Base-by-base conservation (phyloP, 202 grass and related monocot species). In the Setaria italica region DNA sequence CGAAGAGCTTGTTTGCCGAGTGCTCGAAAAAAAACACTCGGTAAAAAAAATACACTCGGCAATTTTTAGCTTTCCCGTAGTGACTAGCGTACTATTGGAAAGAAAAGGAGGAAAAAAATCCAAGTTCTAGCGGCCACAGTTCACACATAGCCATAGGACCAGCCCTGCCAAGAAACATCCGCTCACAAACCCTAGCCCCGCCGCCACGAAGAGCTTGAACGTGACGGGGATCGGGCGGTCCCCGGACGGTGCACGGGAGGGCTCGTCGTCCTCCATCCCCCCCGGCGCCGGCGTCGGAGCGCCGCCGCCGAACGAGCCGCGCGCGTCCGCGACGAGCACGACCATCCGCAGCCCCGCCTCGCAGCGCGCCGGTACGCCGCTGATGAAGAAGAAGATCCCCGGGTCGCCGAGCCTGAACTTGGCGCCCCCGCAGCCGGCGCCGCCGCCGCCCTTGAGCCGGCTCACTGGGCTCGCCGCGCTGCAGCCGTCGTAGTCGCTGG, bases 321-420 rank as follows among this genome's bases (percentile, higher is more conserved):
- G 66, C 67, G 9, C 41, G 37, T 29, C 56, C 7, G 1, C 56
- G 41, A 49, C 76, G 15, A 4, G 59, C 43, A 64, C 43, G 76
- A 33, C 76, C 59, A 65, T 34, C 21, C 76, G 59, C 43, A 65
- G 14, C 0, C 76, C 76, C 15, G 59, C 76, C 43, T 79, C 7
- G 59, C 76, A 65, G 59, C 43, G 76, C 58, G 29, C 58, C 59
- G 58, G 76, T 43, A 6, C 14, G 76, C 42, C 76, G 76, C 43
- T 12, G 25, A 79, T 79, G 76, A 79, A 79, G 76, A 49, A 79
- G 76, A 34, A 13, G 59, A 65, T 15, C 0, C 59, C 76, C 8
- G 13, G 76, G 21, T 8, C n/a, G 76, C 0, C 21, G 41, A 64
- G 41, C 58, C 20, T 10, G 58, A 79, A 47, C 57, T 0, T 17